Evolutionary conservation across 345 rosid genomes (phyloP).

Genomic region (Erysimum cheiranthoides): DNA sequence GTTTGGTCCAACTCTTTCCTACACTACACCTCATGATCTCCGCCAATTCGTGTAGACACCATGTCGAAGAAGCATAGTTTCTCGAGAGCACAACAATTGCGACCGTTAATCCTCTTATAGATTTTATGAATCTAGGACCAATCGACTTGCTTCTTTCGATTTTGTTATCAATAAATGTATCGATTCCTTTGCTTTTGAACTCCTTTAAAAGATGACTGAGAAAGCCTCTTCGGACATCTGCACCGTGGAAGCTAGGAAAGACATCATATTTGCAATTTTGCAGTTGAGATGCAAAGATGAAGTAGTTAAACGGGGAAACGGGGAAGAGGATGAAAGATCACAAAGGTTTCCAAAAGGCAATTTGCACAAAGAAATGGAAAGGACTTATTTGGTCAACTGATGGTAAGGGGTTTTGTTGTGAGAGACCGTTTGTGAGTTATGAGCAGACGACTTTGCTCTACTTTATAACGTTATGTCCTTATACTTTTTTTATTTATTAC

Average conservation of each 20-base stretch:
- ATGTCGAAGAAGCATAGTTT: slow-evolving; percentile 17
- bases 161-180: not conserved
- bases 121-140: not conserved
- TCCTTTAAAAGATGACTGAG: not conserved
- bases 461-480: not conserved
- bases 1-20: not conserved
- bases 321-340: not conserved
- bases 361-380: not conserved
- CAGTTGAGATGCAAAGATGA: not conserved
- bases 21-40: slow-evolving; percentile 10
- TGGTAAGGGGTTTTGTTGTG: not conserved
- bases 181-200: not conserved
- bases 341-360: not conserved
- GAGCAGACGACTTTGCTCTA: not conserved
- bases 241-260: slow-evolving; percentile 14
- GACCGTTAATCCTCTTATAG: not conserved
- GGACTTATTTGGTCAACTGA: not conserved
- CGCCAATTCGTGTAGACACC: slow-evolving; percentile 18
- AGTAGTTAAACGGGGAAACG: not conserved
- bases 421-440: not conserved
- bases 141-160: slow-evolving; percentile 1
- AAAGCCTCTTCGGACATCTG: slow-evolving; percentile 21
- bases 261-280: slow-evolving; percentile 10
- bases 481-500: not conserved
- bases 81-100: slow-evolving; percentile 9